Evolutionary conservation across 2,329 filamentous ascomycete species (phyloP), one percentile per base, ranked within the genome.

Genomic region (Orbilia blumenaviensis): DNA sequence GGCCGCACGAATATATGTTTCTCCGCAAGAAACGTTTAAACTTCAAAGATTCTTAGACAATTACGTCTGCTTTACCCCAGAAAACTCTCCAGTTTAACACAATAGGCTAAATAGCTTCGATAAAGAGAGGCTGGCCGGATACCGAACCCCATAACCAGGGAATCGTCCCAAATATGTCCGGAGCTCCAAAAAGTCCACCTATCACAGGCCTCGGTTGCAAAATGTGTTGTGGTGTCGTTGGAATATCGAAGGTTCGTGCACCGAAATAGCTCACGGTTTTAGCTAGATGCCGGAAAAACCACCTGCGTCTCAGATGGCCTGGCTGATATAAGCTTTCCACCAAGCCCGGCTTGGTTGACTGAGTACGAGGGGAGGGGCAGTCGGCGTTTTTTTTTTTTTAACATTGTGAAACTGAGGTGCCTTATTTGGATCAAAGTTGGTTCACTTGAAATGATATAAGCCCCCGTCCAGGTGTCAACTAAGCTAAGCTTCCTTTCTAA

Each of bases 171-270:
- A 56, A 50, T 52, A 44, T 63, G 61, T 73, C 63, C 63, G 52
- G 56, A 58, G 41, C 54, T 21, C 46, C 71, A 75, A 64, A 75
- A 75, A 67, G 58, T 68, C 71, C 71, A 75, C 71, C 71, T 75
- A 75, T 75, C 63, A 75, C 36, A 68, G 48, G 14, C 21, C 54
- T 62, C 38, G 48, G 46, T 38, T 54, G 9, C 2, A 36, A 27
- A 44, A 48, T 75, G 71, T 68, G 71, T 75, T 75, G 71, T 21
- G n/a, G 71, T 41, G 63, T 63, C 36, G 71, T 75, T 42, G 42
- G 62, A 27, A 32, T 41, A 46, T 67, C 52, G 18, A 36, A 54
- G 32, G 8, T 23, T 16, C 9, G 10, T 25, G 32, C 32, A 36
- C 18, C 52, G 3, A n/a, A 25, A 38, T 21, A n/a, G 10, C 21